Base-by-base conservation (phyloP, 2,329 filamentous ascomycete genomes). In the Penicillium frequentans region DNA sequence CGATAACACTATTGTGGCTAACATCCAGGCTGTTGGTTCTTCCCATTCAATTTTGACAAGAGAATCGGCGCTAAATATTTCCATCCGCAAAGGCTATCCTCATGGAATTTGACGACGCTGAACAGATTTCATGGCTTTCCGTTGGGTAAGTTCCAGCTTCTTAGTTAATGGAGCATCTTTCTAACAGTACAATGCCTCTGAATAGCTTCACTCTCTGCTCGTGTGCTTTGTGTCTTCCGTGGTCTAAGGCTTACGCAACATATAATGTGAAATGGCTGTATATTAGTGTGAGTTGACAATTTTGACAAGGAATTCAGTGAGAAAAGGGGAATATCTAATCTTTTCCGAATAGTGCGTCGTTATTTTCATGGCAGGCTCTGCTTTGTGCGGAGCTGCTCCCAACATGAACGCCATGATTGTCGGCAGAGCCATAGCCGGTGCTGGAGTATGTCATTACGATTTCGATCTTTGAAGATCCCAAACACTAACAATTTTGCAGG, bases 1-100 rank as follows among this genome's bases (percentile, higher is more conserved):
- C 2, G 73, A 75, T 5, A 83, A 81, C 0, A 83, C 82, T 2
- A 81, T 83, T 8, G 70, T 79, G 24, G 75, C 82, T 3, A 80
- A 81, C 59, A 75, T 79, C 2, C 79, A 82, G 54, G 64, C 76
- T 0, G 69, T 82, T 3, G 78, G 77, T 1, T 75, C 75, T 4
- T 37, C 7, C 35, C 35, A 37, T 19, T 1, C 35, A 10, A 5
- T 39, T 9, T 39, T 19, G 1, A 3, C 8, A 11, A 39, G n/a
- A n/a, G 7, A 19, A 19, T 19, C 10, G 1, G 7, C 35, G n/a
- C 35, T 39, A 10, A 37, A 19, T 19, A 19, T 19, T 19, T 19
- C 19, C 1, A 19, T 19, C 19, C 1, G 19, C 3, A 39, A 19
- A 39, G 35, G 35, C 35, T 10, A 39, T 39, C 19, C 35, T 39